phyloP scores from a whole-genome alignment of 768 basidiomycete genomes.

The Panaeolus papilionaceus region DNA sequence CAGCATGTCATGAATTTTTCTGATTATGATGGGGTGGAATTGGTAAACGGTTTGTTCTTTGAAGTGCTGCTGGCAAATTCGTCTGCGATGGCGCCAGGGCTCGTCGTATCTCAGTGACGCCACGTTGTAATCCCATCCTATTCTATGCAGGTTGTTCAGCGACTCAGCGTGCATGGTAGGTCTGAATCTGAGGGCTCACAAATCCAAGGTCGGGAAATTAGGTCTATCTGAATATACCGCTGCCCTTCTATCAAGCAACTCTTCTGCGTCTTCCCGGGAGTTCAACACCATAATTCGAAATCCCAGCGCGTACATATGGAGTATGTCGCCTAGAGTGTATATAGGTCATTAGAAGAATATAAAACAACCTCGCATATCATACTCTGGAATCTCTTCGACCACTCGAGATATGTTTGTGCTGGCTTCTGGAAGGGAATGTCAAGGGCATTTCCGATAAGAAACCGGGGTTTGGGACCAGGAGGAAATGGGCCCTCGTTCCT shows the following conservation, averaged over 20 bases:
- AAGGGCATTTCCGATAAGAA: slow-evolving; percentile 33
- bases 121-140: slow-evolving; percentile 38
- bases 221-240: slow-evolving; percentile 54
- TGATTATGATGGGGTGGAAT: slow-evolving; percentile 37
- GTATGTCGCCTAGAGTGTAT: neutral
- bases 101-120: slow-evolving; percentile 40
- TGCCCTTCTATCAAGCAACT: slow-evolving; percentile 48
- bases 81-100: slow-evolving; percentile 40
- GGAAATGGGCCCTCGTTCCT: slow-evolving; percentile 17
- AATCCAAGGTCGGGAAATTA: slow-evolving; percentile 24
- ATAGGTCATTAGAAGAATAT: too few relatives aligned
- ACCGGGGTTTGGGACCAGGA: slow-evolving; percentile 30
- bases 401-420: slow-evolving; percentile 17
- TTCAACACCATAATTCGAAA: slow-evolving; percentile 34
- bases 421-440: slow-evolving; percentile 21
- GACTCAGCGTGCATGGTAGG: neutral
- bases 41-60: slow-evolving; percentile 30
- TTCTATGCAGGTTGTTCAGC: neutral
- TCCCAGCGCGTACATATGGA: slow-evolving; percentile 18
- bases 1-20: slow-evolving; percentile 37
- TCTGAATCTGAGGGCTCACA: neutral
- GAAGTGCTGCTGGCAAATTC: slow-evolving; percentile 42
- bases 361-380: neutral
- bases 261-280: slow-evolving; percentile 23
- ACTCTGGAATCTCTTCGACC: slow-evolving; percentile 18